Evolutionary conservation across 495 filamentous ascomycete species (phyloP).

Genomic region (Friedmanniomyces endolithicus): DNA sequence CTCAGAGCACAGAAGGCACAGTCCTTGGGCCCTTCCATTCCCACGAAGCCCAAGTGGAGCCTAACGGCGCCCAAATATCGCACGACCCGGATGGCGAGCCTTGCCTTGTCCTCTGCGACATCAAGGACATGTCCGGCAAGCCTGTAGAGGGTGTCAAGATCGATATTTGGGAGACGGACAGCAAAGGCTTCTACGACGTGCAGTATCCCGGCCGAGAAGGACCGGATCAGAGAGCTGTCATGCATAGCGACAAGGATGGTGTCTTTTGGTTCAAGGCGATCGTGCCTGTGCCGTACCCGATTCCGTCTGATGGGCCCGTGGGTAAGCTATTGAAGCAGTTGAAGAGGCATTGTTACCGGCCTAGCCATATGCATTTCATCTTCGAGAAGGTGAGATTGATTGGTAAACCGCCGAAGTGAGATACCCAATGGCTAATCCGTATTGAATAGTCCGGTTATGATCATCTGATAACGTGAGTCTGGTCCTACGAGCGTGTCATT

Average conservation of each 20-base stretch:
- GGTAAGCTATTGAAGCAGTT: conserved; percentile 61
- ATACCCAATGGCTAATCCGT: no score
- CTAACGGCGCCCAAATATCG: conserved; percentile 56
- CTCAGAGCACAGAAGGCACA: conserved; percentile 66
- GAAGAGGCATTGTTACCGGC: conserved; percentile 66
- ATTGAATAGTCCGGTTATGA: conserved; percentile 71
- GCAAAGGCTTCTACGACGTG: conserved; percentile 77
- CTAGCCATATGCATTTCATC: conserved; percentile 92
- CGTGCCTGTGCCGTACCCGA: conserved; percentile 77
- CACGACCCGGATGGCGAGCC: conserved; percentile 58
- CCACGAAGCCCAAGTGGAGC: conserved; percentile 60
- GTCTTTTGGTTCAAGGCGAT: conserved; percentile 83
- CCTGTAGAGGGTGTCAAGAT: conserved; percentile 62
- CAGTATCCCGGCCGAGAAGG: conserved; percentile 58
- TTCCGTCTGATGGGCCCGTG: conserved; percentile 82
- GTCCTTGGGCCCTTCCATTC: conserved; percentile 92
- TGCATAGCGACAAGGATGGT: conserved; percentile 57
- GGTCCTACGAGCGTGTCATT: not conserved
- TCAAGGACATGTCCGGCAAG: conserved; percentile 54
- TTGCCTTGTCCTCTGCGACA: conserved; percentile 62
- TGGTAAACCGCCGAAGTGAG: no score
- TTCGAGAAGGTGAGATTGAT: no score
- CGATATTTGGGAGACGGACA: conserved; percentile 93
- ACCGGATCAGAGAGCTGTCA: conserved; percentile 70
- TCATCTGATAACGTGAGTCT: conserved; percentile 67